Evolutionary conservation across 805 yeast genomes (phyloP), one percentile per base, ranked within the genome.

Genomic region (Metschnikowia similis): DNA sequence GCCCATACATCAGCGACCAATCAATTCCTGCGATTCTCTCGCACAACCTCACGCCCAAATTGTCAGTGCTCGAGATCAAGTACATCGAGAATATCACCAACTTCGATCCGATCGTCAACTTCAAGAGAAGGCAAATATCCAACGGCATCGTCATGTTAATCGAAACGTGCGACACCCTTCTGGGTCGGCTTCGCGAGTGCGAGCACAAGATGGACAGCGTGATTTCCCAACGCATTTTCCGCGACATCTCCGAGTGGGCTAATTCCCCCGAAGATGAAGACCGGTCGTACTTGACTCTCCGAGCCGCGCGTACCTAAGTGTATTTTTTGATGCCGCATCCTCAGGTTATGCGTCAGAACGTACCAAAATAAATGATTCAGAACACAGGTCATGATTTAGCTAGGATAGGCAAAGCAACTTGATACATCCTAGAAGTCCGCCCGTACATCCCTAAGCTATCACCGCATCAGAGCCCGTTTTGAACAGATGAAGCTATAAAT

Each of bases 21-120:
- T 78, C 85, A 2, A 60, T 86, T 4, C 88, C 89, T 3, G 66
- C 72, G 35, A 65, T 73, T 1, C 58, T 80, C 45, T 47, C 52
- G 27, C 66, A 62, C 36, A 49, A 79, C 80, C 49, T 55, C 48
- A 53, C 60, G 42, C 55, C 53, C 10, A 74, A 75, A 41, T 65
- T 91, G 45, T 74, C 84, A 1, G 96, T 91, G 2, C 72, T 91
- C 39, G 97, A 91, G 65, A 75, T 91, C 13, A 75, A 92, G 51
- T 82, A 83, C 51, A 75, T 87, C 49, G 56, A 72, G 1, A 75
- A 75, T 9, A 66, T 90, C 38, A 78, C 82, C 2, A 74, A 85
- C 49, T 71, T 86, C 65, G 73, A 69, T 41, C 84, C 91, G 1
- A 65, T 90, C 2, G 83, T 87, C n/a, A 77, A 77, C 54, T 89